Conservation (phyloP, 106 monocot genomes). For the Allium fistulosum region DNA sequence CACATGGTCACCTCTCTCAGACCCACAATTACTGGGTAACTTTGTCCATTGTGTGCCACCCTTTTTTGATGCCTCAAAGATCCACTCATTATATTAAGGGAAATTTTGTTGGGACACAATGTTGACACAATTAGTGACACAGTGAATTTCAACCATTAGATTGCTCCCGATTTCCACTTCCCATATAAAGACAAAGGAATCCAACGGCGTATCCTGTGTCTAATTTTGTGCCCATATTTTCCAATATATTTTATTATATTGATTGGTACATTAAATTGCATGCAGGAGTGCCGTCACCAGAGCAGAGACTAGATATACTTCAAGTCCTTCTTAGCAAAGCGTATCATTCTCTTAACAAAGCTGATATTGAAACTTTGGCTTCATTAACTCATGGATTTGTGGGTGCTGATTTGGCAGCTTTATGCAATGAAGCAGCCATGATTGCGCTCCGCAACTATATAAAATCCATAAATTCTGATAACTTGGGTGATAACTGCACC, state of each 20-base stretch:
- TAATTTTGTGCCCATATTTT: too few relatives aligned
- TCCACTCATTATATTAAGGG: too few relatives aligned
- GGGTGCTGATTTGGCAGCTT: slow-evolving; percentile 89
- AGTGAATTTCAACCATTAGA: too few relatives aligned
- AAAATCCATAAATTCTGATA: slow-evolving; percentile 11
- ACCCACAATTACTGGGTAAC: too few relatives aligned
- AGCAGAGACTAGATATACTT: slow-evolving; percentile 86
- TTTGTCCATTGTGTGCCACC: too few relatives aligned
- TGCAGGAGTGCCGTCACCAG: slow-evolving; percentile 94
- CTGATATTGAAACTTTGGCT: slow-evolving; percentile 58
- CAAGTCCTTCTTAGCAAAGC: slow-evolving; percentile 37
- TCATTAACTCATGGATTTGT: slow-evolving; percentile 94
- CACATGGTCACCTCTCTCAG: too few relatives aligned
- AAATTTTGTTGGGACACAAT: too few relatives aligned
- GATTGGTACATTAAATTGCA: slow-evolving; percentile 1
- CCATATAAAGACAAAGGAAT: too few relatives aligned
- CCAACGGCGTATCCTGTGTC: too few relatives aligned
- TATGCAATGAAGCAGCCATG: slow-evolving; percentile 93
- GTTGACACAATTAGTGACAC: too few relatives aligned
- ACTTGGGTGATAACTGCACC: background rate
- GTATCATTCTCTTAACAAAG: slow-evolving; percentile 50
- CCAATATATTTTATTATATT: background rate
- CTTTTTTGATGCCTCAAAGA: too few relatives aligned
- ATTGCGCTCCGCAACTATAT: slow-evolving; percentile 57
- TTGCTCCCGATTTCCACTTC: too few relatives aligned